A percentile compares a stretch with the other conserved stretches of the same genome.
These are phyloP conservation scores for Epichloe elymi DNA, from an alignment of 2,329 filamentous ascomycete species.

Conservation along the genomic window DNA sequence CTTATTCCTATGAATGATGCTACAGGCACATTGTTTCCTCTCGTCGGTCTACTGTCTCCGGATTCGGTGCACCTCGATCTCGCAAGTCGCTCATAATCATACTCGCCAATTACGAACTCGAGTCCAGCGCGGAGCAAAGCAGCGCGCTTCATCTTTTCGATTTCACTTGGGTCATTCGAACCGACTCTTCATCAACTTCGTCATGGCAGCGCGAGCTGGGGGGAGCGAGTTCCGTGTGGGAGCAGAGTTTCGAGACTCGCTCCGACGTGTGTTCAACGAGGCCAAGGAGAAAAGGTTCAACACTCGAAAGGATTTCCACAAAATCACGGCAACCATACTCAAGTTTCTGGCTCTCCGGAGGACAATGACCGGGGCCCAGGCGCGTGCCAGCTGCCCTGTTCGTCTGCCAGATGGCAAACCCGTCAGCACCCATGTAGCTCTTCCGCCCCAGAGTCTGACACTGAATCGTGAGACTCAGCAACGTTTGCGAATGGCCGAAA, in stretches of 20 bases:
- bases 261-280: constrained; percentile 12
- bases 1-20: too few species aligned
- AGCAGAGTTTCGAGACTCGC: constrained; percentile 8
- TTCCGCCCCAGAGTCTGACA: constrained; percentile 5
- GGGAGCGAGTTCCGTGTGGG: constrained; percentile 5
- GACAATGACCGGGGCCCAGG: constrained; percentile 7
- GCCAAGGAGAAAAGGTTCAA: constrained; percentile 3
- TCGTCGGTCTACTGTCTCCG: too few species aligned
- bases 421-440: constrained; percentile 5
- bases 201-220: neutral
- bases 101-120: too few species aligned
- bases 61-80: too few species aligned
- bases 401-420: constrained; percentile 11
- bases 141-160: too few species aligned
- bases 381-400: constrained; percentile 7
- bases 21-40: too few species aligned
- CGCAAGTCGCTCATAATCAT: too few species aligned
- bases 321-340: constrained; percentile 7
- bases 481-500: constrained; percentile 1
- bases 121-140: too few species aligned
- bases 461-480: constrained; percentile 4
- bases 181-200: neutral
- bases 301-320: constrained; percentile 7
- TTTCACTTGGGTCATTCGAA: too few species aligned
- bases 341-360: constrained; percentile 6